Conservation (phyloP, 257 asterid species). For the Nicotiana noctiflora region DNA sequence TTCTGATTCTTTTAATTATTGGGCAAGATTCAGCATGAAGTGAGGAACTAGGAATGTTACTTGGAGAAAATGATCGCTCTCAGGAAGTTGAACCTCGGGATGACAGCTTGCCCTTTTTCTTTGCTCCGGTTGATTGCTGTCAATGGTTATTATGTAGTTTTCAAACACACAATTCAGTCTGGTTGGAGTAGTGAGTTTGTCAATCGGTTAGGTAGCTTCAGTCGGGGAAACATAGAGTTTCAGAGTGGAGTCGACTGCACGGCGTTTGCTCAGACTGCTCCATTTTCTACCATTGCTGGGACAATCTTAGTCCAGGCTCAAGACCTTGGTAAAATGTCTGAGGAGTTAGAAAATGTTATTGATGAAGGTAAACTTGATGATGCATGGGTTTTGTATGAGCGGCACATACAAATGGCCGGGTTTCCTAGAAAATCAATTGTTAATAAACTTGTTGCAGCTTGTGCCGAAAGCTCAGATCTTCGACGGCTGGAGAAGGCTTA, state of each 20-base stretch:
- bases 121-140: constrained; percentile 16
- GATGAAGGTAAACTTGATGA: constrained; percentile 44
- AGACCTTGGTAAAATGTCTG: constrained; percentile 65
- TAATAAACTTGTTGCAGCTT: constrained; percentile 45
- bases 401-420: constrained; percentile 68
- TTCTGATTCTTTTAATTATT: neutral
- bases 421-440: constrained; percentile 65
- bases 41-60: neutral
- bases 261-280: constrained; percentile 18
- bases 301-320: constrained; percentile 82
- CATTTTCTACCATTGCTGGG: constrained; percentile 45
- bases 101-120: constrained; percentile 14
- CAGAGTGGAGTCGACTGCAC: constrained; percentile 8
- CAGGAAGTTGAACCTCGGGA: constrained; percentile 28
- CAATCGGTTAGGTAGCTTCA: neutral
- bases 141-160: constrained; percentile 13
- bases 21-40: neutral
- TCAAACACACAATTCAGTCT: constrained; percentile 13
- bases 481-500: constrained; percentile 67
- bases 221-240: constrained; percentile 6
- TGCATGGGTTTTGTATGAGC: constrained; percentile 76
- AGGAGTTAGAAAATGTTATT: constrained; percentile 59
- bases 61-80: constrained; percentile 32
- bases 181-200: constrained; percentile 18
- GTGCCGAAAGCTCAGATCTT: constrained; percentile 43